Evolutionary conservation across 129 eudicot genomes (phyloP).

Genomic region (Helichrysum umbraculigerum): DNA sequence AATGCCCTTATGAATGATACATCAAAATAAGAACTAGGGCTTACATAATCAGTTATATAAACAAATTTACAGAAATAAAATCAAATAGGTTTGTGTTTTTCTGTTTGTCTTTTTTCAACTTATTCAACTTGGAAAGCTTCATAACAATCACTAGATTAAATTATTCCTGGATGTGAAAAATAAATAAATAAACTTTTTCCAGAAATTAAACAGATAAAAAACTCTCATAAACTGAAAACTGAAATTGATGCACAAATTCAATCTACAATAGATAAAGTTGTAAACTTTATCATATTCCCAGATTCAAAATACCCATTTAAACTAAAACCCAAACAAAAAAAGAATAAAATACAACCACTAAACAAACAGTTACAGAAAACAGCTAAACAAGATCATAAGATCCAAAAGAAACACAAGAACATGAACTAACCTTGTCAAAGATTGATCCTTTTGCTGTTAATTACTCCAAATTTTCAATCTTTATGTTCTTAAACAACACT

Average conservation of each 20-base stretch:
- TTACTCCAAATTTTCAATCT: slow-evolving; percentile 29
- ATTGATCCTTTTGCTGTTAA: slow-evolving; percentile 15
- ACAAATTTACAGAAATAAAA: no score
- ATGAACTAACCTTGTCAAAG: slow-evolving; percentile 36
- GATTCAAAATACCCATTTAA: slow-evolving; percentile 32
- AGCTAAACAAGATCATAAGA: slow-evolving; percentile 16
- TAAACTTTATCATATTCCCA: slow-evolving; percentile 27
- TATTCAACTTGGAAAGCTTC: not conserved
- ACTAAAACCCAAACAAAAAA: not conserved
- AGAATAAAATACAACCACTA: not conserved
- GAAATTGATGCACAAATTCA: not conserved
- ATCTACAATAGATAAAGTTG: slow-evolving; percentile 11
- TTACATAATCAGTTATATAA: not conserved
- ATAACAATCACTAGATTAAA: slow-evolving; percentile 14
- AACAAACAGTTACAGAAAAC: not conserved
- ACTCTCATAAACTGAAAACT: slow-evolving; percentile 18
- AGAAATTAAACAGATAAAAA: slow-evolving; percentile 16
- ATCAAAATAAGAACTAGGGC: not conserved
- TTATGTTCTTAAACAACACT: slow-evolving; percentile 10
- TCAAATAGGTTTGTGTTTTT: not conserved
- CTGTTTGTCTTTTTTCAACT: not conserved
- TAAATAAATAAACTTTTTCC: not conserved
- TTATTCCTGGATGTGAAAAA: not conserved
- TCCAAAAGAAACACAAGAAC: slow-evolving; percentile 24
- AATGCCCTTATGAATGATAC: not conserved